Conservation (phyloP, 345 rosid genomes). For the Pistacia vera region DNA sequence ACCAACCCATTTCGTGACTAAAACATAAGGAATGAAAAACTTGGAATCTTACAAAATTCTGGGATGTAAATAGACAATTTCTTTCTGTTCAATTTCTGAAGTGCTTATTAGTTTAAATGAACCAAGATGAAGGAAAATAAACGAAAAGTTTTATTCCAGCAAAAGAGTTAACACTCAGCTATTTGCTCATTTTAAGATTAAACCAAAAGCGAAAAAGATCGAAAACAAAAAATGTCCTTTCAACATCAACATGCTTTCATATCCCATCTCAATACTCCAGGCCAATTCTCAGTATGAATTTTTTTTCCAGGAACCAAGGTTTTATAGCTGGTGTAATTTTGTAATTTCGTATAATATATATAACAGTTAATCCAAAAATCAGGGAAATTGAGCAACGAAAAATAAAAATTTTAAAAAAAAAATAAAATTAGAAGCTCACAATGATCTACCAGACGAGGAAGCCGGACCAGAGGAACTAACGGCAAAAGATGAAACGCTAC, state of each 20-base stretch:
- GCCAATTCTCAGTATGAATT: neutral
- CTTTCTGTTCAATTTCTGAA: neutral
- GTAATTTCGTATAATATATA: neutral
- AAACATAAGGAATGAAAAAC: neutral
- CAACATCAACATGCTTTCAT: constrained; percentile 2
- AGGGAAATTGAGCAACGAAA: neutral
- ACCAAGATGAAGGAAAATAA: neutral
- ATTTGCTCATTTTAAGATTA: neutral
- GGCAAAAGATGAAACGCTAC: constrained; percentile 29
- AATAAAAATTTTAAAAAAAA: neutral
- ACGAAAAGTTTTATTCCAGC: neutral
- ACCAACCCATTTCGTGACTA: neutral
- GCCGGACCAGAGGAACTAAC: constrained; percentile 29
- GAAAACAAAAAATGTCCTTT: constrained; percentile 10
- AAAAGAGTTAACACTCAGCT: constrained; percentile 2
- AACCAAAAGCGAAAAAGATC: neutral
- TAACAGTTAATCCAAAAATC: constrained; percentile 1
- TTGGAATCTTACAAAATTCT: neutral
- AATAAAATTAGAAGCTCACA: constrained; percentile 49
- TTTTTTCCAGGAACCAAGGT: neutral
- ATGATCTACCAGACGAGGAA: constrained; percentile 57
- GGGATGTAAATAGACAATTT: neutral
- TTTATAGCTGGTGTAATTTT: neutral
- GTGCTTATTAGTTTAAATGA: neutral
- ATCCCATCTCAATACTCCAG: constrained; percentile 6